Conservation (phyloP, 306 rosid genomes). For the Vigna mungo region DNA sequence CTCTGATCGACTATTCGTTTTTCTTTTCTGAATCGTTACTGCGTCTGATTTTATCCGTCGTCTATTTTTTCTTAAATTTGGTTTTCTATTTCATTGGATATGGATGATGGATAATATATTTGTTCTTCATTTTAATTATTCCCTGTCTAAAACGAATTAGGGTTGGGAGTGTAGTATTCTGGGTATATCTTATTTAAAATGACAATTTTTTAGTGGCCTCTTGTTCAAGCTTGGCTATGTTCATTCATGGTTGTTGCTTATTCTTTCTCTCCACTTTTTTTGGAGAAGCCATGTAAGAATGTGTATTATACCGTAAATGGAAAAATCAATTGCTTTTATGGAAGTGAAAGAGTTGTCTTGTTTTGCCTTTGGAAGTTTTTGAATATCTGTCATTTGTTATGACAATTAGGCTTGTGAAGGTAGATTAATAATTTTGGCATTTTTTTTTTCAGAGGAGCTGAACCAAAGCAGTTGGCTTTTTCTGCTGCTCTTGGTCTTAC, state of each 20-base stretch:
- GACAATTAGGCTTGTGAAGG: conserved; percentile 9
- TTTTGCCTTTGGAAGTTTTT: conserved; percentile 28
- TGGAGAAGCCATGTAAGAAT: neutral
- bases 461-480: conserved; percentile 84
- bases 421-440: conserved; percentile 1
- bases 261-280: neutral
- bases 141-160: neutral
- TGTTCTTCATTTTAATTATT: conserved; percentile 35
- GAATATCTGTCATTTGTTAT: neutral
- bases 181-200: neutral
- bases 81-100: neutral
- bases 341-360: neutral
- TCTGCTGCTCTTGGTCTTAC: conserved; percentile 92
- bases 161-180: neutral
- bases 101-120: neutral
- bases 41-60: conserved; percentile 16
- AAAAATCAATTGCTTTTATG: conserved; percentile 20
- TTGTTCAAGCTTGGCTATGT: conserved; percentile 29
- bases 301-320: conserved; percentile 1
- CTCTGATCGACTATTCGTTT: conserved; percentile 7
- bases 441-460: conserved; percentile 75
- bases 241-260: neutral
- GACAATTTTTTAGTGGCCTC: neutral
- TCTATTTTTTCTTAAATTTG: neutral
- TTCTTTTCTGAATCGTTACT: neutral